Percentiles rank a stretch among this genome's conserved stretches.
phyloP scores from a whole-genome alignment of 305 asterid genomes.

The Fraxinus paxiana region DNA sequence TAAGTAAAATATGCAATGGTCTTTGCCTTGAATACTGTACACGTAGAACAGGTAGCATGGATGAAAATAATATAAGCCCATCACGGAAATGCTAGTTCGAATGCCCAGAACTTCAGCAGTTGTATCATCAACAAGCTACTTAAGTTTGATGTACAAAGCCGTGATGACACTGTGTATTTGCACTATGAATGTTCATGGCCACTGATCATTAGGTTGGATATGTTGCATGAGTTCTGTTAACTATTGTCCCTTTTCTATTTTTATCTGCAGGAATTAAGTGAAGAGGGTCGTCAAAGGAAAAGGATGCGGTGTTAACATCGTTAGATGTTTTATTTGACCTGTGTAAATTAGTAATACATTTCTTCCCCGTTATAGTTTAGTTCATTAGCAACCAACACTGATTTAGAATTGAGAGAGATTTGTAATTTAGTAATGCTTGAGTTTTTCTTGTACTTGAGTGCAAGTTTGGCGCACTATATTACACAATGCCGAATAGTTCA shows the following conservation, averaged over 20 bases:
- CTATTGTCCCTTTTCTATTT: constrained; percentile 1
- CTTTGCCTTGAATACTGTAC: background rate
- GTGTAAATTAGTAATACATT: constrained; percentile 40
- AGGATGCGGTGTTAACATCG: constrained; percentile 49
- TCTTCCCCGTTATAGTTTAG: background rate
- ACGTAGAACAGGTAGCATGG: background rate
- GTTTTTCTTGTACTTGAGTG: background rate
- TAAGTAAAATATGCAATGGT: background rate
- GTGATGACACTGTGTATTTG: background rate
- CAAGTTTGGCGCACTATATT: background rate
- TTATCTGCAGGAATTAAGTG: constrained; percentile 54
- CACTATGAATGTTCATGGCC: background rate
- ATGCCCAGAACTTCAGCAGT: background rate
- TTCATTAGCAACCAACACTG: background rate
- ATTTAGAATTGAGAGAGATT: background rate
- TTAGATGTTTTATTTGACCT: constrained; percentile 35
- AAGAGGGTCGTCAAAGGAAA: constrained; percentile 58
- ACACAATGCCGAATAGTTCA: background rate
- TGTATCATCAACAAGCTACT: background rate
- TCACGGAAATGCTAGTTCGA: background rate
- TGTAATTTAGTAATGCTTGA: background rate
- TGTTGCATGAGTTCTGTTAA: background rate
- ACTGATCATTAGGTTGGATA: background rate
- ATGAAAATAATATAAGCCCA: background rate
- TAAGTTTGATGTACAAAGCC: background rate